Base-by-base conservation (phyloP, 2,329 filamentous ascomycete genomes). In the Hymenoscyphus infarciens region DNA sequence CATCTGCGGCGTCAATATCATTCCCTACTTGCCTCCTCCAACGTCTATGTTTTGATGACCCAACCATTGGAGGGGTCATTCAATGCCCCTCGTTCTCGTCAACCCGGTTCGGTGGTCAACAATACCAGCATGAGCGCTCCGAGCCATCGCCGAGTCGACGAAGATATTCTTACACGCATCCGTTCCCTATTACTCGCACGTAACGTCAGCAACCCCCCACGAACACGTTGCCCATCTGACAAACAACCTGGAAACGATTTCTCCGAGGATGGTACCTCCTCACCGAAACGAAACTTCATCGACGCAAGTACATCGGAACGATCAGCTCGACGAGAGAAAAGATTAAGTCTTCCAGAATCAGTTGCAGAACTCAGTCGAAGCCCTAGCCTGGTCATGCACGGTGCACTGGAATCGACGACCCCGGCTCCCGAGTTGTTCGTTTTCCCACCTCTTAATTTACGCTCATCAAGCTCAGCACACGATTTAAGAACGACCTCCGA, bases 91-190 rank as follows among this genome's bases (percentile, higher is more conserved):
- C 42, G 39, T 35, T 63, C 66, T 54, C 66, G 68, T 62, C 64
- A 61, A 61, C 45, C 45, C 45, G 56, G 64, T 56, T 69, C 68
- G 53, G 69, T 66, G 39, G 39, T 61, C 38, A 63, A 58, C 38
- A 68, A 64, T 57, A 67, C 66, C 29, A 66, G 66, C 7, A 65
- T 71, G 38, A 71, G 72, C 31, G 67, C 69, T 54, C 42, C 63
- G 13, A 69, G 56, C 53, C 62, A 60, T 58, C 63, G 57, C 56
- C 63, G 62, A 55, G 67, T 73, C 22, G 70, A 73, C 25, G 69
- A 70, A 33, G 72, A 73, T 57, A 71, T 73, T 39, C 59, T 64
- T 29, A 66, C 67, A 25, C 69, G 71, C 16, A 70, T 74, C 53
- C 68, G 70, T 31, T 71, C 69, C 53, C 67, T 74, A 5, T 57